Percentiles rank a stretch among this genome's conserved stretches.
Evolutionary conservation across 225 moss, liverwort and hornwort genomes (phyloP).

Genomic region (Rhytidiadelphus loreus): DNA sequence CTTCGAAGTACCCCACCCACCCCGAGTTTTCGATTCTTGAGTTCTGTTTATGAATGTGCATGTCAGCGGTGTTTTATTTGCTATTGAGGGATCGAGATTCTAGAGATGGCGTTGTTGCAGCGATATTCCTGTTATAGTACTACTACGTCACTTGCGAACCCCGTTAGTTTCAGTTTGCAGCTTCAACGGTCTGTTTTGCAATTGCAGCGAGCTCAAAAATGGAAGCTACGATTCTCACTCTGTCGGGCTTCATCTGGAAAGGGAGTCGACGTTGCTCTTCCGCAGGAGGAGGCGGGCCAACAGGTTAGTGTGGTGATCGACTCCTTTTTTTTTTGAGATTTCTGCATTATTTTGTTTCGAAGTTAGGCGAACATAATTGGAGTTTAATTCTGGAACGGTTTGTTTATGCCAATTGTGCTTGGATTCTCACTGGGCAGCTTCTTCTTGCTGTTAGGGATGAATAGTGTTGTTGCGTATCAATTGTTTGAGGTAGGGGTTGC

Average conservation of each 20-base stretch:
- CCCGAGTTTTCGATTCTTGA: neutral
- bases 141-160: neutral
- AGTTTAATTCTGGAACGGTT: neutral
- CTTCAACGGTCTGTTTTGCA: neutral
- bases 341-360: neutral
- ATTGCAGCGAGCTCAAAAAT: neutral
- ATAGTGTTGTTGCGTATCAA: no score
- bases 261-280: neutral
- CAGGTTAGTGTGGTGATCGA: neutral
- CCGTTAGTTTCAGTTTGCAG: neutral
- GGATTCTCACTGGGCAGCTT: neutral
- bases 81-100: neutral
- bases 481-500: neutral
- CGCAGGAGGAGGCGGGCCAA: neutral
- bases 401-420: neutral
- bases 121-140: neutral
- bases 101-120: constrained; percentile 19
- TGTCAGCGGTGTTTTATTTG: neutral
- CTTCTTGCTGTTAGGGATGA: neutral
- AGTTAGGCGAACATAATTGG: neutral
- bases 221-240: neutral
- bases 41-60: neutral
- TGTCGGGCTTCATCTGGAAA: constrained; percentile 1
- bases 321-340: neutral
- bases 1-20: neutral